These are phyloP conservation scores for Meyerozyma smithsonii DNA, from an alignment of 1,139 yeast genomes.

Conservation along the genomic window DNA sequence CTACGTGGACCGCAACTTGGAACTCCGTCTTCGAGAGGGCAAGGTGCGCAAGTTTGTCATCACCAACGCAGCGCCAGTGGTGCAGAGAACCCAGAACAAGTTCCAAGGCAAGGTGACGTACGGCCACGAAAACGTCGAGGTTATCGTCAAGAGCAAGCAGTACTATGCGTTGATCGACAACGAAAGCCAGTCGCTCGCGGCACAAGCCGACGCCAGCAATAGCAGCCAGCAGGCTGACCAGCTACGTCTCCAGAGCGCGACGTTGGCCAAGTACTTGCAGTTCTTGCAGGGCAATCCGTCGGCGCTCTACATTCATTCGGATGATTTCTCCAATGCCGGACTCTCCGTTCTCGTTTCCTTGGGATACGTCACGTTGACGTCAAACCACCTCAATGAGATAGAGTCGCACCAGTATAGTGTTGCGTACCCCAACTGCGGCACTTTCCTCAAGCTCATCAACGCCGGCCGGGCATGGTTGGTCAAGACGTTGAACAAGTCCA, in stretches of 20 bases:
- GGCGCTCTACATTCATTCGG: slow-evolving; percentile 24
- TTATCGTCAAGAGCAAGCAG: slow-evolving; percentile 24
- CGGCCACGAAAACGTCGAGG: slow-evolving; percentile 43
- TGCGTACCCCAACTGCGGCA: slow-evolving; percentile 61
- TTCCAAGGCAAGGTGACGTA: slow-evolving; percentile 37
- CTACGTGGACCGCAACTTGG: slow-evolving; percentile 40
- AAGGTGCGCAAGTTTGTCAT: slow-evolving; percentile 34
- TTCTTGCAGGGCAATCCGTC: slow-evolving; percentile 26
- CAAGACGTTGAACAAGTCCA: slow-evolving; percentile 35
- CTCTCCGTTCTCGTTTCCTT: slow-evolving; percentile 34
- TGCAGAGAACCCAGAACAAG: slow-evolving; percentile 32
- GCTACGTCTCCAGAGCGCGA: slow-evolving; percentile 6
- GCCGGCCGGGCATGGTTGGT: slow-evolving; percentile 49
- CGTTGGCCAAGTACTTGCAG: slow-evolving; percentile 20
- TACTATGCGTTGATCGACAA: slow-evolving; percentile 19
- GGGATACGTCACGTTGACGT: slow-evolving; percentile 54
- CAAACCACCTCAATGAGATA: slow-evolving; percentile 46
- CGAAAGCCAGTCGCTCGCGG: slow-evolving; percentile 8
- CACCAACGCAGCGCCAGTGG: slow-evolving; percentile 43
- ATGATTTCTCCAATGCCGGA: slow-evolving; percentile 24
- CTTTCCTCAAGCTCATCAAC: slow-evolving; percentile 44
- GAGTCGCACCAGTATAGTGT: slow-evolving; percentile 44
- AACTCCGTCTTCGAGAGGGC: slow-evolving; percentile 31
- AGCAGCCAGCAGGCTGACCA: slow-evolving; percentile 6
- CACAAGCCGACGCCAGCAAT: slow-evolving; percentile 1